phyloP scores from a whole-genome alignment of 2,329 filamentous ascomycete genomes.

The Nigrospora oryzae region DNA sequence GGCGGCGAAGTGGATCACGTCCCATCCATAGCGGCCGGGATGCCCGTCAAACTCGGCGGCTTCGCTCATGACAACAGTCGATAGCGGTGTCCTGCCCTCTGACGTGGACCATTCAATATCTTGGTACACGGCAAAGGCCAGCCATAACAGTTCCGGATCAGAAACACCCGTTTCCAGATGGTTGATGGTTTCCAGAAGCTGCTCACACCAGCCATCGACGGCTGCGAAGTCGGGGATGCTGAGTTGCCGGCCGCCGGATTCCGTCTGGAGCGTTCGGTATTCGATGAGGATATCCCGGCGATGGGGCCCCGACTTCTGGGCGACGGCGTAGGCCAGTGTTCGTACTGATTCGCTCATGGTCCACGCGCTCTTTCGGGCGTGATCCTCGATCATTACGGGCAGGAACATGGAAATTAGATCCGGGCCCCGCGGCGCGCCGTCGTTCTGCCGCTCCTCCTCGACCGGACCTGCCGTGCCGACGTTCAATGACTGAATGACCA shows the following conservation, averaged over 20 bases:
- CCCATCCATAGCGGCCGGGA: conserved; percentile 34
- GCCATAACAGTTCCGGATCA: conserved; percentile 18
- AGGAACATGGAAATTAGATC: conserved; percentile 25
- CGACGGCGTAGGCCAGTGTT: conserved; percentile 25
- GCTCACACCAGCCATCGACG: conserved; percentile 10
- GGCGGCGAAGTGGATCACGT: conserved; percentile 51
- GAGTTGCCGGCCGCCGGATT: conserved; percentile 20
- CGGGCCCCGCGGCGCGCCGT: conserved; percentile 10
- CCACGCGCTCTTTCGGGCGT: conserved; percentile 28
- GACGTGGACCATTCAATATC: conserved; percentile 23
- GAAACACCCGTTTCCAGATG: conserved; percentile 9
- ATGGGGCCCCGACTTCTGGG: conserved; percentile 11
- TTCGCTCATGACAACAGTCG: conserved; percentile 18
- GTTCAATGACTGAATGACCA: conserved; percentile 25
- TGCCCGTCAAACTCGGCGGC: conserved; percentile 18
- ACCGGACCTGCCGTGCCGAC: conserved; percentile 18
- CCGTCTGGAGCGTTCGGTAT: conserved; percentile 24
- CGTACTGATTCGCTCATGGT: conserved; percentile 24
- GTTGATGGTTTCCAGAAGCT: conserved; percentile 15
- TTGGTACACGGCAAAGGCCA: conserved; percentile 24
- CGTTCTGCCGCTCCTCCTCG: conserved; percentile 7
- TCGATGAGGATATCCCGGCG: conserved; percentile 20
- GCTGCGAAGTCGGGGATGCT: conserved; percentile 14
- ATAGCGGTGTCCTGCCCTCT: conserved; percentile 21
- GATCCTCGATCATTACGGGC: conserved; percentile 30